phyloP scores from a whole-genome alignment of 148 eudicot genomes.

The Chenopodium album region DNA sequence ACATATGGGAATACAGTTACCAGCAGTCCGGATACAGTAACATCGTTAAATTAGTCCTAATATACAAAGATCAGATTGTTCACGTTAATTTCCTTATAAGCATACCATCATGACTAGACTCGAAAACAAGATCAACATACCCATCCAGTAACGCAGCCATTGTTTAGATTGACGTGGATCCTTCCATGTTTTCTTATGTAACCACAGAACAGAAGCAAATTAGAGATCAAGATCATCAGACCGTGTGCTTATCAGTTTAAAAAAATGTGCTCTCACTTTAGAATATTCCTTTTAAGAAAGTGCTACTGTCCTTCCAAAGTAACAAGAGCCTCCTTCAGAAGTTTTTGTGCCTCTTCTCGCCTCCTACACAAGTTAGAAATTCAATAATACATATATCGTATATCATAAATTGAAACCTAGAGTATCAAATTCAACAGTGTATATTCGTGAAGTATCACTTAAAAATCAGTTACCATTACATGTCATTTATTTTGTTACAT shows the following conservation, averaged over 20 bases:
- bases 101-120: background rate
- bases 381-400: background rate
- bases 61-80: background rate
- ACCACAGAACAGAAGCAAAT: background rate
- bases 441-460: too few relatives aligned
- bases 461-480: too few relatives aligned
- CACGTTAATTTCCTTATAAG: background rate
- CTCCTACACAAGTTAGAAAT: conserved; percentile 45
- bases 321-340: conserved; percentile 75
- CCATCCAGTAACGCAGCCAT: background rate
- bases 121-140: background rate
- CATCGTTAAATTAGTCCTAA: background rate
- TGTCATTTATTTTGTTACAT: too few relatives aligned
- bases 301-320: conserved; percentile 65
- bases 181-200: background rate
- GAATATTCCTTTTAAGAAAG: background rate
- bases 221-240: background rate
- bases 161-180: background rate
- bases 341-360: conserved; percentile 80
- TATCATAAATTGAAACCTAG: background rate
- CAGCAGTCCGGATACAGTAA: background rate
- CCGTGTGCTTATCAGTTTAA: background rate
- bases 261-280: background rate
- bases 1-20: background rate
- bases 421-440: background rate